These are phyloP conservation scores for Chamaecrista fasciculata DNA, from an alignment of 306 rosid genomes.

Conservation along the genomic window DNA sequence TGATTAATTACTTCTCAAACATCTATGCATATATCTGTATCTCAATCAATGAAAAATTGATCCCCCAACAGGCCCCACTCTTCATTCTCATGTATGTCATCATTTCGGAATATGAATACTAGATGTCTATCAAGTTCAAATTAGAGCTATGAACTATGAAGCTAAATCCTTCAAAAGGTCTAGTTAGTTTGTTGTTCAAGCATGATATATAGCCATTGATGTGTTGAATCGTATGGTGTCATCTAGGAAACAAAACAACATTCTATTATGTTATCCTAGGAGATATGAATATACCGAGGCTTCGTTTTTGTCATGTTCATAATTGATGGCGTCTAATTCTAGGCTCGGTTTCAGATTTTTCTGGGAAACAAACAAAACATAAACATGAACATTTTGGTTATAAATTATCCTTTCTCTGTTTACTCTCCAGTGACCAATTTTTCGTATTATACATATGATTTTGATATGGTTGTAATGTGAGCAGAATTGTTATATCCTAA, in stretches of 20 bases:
- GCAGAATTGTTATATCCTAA: neutral
- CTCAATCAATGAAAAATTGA: conserved; percentile 16
- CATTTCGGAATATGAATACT: neutral
- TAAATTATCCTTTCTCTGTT: neutral
- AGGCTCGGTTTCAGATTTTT: conserved; percentile 24
- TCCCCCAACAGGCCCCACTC: conserved; percentile 15
- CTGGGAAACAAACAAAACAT: conserved; percentile 1
- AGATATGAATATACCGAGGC: conserved; percentile 33
- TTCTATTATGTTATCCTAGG: conserved; percentile 5
- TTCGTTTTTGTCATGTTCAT: conserved; percentile 33
- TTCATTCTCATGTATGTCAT: neutral
- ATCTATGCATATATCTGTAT: neutral
- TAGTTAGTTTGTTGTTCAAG: neutral
- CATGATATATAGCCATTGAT: neutral
- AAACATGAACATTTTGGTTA: neutral
- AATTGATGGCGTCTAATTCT: conserved; percentile 30
- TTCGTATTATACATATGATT: neutral
- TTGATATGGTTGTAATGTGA: neutral
- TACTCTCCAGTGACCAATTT: neutral
- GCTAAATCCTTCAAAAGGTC: neutral
- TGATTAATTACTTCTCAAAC: conserved; percentile 6
- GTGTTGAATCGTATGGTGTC: neutral
- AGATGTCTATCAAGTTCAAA: neutral
- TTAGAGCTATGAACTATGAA: neutral
- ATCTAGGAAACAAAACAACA: neutral